These are phyloP conservation scores for Talaromyces sp. DNA, from an alignment of 2,329 filamentous ascomycete genomes.

Conservation along the genomic window DNA sequence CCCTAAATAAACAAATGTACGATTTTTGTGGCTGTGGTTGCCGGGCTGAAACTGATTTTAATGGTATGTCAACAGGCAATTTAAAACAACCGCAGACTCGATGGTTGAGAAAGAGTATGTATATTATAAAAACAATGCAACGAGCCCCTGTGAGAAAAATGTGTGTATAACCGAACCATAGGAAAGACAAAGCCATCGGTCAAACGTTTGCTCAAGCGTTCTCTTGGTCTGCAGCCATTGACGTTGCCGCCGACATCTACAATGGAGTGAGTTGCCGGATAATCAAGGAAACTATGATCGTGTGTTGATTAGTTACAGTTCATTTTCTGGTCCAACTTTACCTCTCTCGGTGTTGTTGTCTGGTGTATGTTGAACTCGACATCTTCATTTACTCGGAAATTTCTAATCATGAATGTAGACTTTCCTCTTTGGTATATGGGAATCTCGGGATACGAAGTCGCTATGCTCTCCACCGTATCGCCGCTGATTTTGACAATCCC, in stretches of 20 bases:
- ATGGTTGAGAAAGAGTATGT: constrained; percentile 70
- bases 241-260: constrained; percentile 83
- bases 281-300: background rate
- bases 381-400: background rate
- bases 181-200: constrained; percentile 69
- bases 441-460: constrained; percentile 88
- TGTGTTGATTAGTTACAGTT: constrained; percentile 54
- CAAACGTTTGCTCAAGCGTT: constrained; percentile 68
- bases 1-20: constrained; percentile 71
- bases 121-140: constrained; percentile 15
- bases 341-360: constrained; percentile 78
- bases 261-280: constrained; percentile 62
- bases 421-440: constrained; percentile 99
- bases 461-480: constrained; percentile 79
- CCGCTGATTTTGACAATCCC: constrained; percentile 72
- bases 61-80: constrained; percentile 41
- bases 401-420: constrained; percentile 47
- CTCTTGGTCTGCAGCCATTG: constrained; percentile 67
- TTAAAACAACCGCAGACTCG: constrained; percentile 41
- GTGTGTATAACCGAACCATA: constrained; percentile 31
- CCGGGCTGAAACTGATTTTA: constrained; percentile 33
- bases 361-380: constrained; percentile 67
- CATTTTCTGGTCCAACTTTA: constrained; percentile 92
- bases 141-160: constrained; percentile 1
- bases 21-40: constrained; percentile 33